A percentile compares a stretch with the other conserved stretches of the same genome.
Evolutionary conservation across 169 alveolate species (phyloP).

Genomic region (Plasmodium knowlesi): DNA sequence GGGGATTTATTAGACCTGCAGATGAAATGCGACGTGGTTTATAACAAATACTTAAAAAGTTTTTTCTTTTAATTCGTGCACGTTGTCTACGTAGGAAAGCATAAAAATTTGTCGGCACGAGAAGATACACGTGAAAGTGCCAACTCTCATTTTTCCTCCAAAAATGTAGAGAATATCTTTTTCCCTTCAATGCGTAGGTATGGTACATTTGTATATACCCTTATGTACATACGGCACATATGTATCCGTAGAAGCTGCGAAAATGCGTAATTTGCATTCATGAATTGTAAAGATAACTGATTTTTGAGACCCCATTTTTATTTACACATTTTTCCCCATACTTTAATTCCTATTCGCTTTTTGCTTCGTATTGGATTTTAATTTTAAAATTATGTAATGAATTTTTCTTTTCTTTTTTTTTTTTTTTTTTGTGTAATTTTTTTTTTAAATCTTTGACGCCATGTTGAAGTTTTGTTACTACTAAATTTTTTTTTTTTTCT

Average conservation of each 20-base stretch:
- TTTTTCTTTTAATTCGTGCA: slow-evolving; percentile 52
- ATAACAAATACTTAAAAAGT: slow-evolving; percentile 65
- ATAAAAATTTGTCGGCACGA: neutral
- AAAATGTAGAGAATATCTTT: neutral
- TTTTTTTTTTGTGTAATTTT: slow-evolving; percentile 9
- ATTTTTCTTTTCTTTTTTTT: slow-evolving; percentile 5
- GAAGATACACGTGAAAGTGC: neutral
- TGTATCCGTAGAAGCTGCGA: neutral
- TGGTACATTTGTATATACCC: slow-evolving; percentile 5
- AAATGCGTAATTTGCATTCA: neutral
- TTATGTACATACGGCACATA: neutral
- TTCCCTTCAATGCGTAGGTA: neutral
- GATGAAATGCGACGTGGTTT: slow-evolving; percentile 74
- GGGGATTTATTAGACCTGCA: slow-evolving; percentile 74
- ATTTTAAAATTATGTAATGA: slow-evolving; percentile 9
- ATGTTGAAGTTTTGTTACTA: slow-evolving; percentile 22
- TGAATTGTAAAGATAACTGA: neutral
- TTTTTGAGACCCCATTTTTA: slow-evolving; percentile 15
- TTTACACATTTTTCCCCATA: neutral
- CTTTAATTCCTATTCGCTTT: slow-evolving; percentile 3
- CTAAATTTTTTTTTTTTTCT: neutral
- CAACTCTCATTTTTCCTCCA: neutral
- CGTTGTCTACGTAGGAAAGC: neutral
- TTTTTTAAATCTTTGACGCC: neutral
- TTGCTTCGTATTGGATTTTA: slow-evolving; percentile 23